Conservation (phyloP, 495 filamentous ascomycete species). For the Penicillium waksmanii region DNA sequence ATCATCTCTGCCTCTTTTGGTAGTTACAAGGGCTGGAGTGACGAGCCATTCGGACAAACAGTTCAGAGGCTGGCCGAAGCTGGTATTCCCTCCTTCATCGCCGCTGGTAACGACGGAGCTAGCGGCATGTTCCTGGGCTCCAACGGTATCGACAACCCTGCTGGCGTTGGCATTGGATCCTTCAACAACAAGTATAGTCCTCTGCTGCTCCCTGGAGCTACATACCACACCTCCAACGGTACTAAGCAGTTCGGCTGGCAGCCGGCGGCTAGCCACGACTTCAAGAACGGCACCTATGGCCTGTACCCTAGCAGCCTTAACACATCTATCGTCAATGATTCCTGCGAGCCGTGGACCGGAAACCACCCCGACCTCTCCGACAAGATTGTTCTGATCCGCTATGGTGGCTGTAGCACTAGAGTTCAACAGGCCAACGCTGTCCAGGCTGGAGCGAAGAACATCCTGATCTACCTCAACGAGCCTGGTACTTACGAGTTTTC, state of each 20-base stretch:
- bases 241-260: slow-evolving; percentile 25
- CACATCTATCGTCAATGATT: slow-evolving; percentile 48
- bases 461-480: slow-evolving; percentile 53
- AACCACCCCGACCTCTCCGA: slow-evolving; percentile 53
- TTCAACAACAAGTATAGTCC: slow-evolving; percentile 51
- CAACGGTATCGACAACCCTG: slow-evolving; percentile 33
- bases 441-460: slow-evolving; percentile 57
- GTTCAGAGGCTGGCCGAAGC: slow-evolving; percentile 11
- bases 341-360: slow-evolving; percentile 47
- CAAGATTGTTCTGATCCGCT: slow-evolving; percentile 57
- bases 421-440: slow-evolving; percentile 53
- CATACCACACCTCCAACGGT: slow-evolving; percentile 19
- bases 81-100: slow-evolving; percentile 58
- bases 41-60: slow-evolving; percentile 27
- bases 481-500: slow-evolving; percentile 21
- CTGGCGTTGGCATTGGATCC: slow-evolving; percentile 58
- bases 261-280: slow-evolving; percentile 12
- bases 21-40: slow-evolving; percentile 56
- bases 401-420: slow-evolving; percentile 54
- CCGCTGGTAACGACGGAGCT: slow-evolving; percentile 58
- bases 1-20: slow-evolving; percentile 65
- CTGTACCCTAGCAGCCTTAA: slow-evolving; percentile 55
- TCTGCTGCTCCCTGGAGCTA: slow-evolving; percentile 15
- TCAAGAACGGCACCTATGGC: slow-evolving; percentile 24
- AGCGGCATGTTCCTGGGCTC: slow-evolving; percentile 58